Base-by-base conservation (phyloP, 169 alveolate species). In the Plasmodium reichenowi region DNA sequence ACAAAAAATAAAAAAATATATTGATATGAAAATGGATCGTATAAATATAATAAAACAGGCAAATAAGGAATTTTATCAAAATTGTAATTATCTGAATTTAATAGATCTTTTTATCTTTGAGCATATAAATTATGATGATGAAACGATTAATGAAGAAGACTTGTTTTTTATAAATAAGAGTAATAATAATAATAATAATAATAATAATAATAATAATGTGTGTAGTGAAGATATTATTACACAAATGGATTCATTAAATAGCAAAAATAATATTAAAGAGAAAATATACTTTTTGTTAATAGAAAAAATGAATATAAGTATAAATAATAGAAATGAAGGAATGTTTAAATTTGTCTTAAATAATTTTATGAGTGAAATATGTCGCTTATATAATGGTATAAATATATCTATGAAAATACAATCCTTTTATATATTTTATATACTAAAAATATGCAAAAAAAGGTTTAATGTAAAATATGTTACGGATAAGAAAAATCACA, bases 321-420 rank as follows among this genome's bases (percentile, higher is more conserved):
- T 83, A 29, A 32, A 47, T 7, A 83, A 83, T 68, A 83, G 70
- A 63, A 83, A 67, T 68, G 83, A 68, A 68, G 91, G 91, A 10
- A 24, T 83, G 60, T 83, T 83, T 62, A 68, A 83, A 68, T 20
- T 83, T 12, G 72, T 56, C 10, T 67, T 56, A 13, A 68, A 67
- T 38, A 68, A 54, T 26, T 83, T 83, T 52, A 54, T 83, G 74
- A 48, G 80, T 32, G 91, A 83, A 63, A 13, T 83, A 22, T 54
- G 56, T 68, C 59, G 26, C 43, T 38, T 70, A 62, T 15, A 47
- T 20, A 45, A 12, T 24, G 58, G 7, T 10, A 32, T 83, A 47
- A 68, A 83, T 58, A 38, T 83, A 22, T 83, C 91, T 3, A 17
- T 67, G 56, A 83, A 68, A 83, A 67, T 63, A 24, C 52, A 58